These are phyloP conservation scores for Dactylorhiza incarnata DNA, from an alignment of 106 monocot species.

Conservation along the genomic window DNA sequence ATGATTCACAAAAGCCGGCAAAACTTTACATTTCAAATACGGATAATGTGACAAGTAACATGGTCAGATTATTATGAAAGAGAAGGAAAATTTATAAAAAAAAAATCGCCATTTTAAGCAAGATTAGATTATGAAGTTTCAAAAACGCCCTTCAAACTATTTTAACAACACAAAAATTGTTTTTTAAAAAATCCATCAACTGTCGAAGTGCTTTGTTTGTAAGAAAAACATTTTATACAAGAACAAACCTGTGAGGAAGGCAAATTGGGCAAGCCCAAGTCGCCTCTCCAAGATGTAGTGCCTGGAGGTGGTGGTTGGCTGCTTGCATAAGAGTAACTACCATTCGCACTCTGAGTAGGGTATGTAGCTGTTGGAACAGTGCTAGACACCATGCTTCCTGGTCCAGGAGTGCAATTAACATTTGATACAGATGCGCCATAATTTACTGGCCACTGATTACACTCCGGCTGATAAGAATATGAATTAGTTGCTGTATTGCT, in stretches of 20 bases:
- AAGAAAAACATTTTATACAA: background rate
- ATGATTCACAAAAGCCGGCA: background rate
- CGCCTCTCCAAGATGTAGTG: slow-evolving; percentile 80
- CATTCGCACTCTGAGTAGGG: slow-evolving; percentile 17
- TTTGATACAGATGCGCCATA: slow-evolving; percentile 38
- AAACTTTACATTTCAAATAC: background rate
- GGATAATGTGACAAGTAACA: background rate
- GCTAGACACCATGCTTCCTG: slow-evolving; percentile 23
- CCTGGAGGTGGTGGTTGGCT: slow-evolving; percentile 96
- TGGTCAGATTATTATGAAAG: background rate
- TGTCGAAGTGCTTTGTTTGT: background rate
- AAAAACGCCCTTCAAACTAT: background rate
- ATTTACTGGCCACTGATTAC: slow-evolving; percentile 56
- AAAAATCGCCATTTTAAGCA: background rate
- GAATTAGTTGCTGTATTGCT: slow-evolving; percentile 29
- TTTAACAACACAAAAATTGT: background rate
- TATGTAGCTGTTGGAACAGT: slow-evolving; percentile 15
- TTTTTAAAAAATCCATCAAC: background rate
- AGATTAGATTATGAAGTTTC: background rate
- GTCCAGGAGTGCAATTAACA: slow-evolving; percentile 32
- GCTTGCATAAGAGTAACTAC: slow-evolving; percentile 43
- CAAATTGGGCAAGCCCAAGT: slow-evolving; percentile 26
- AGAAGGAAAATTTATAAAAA: too few species aligned
- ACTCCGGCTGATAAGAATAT: slow-evolving; percentile 59
- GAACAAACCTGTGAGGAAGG: slow-evolving; percentile 56